These are phyloP conservation scores for Exserohilum rostratum DNA, from an alignment of 2,329 filamentous ascomycete genomes.

Conservation along the genomic window DNA sequence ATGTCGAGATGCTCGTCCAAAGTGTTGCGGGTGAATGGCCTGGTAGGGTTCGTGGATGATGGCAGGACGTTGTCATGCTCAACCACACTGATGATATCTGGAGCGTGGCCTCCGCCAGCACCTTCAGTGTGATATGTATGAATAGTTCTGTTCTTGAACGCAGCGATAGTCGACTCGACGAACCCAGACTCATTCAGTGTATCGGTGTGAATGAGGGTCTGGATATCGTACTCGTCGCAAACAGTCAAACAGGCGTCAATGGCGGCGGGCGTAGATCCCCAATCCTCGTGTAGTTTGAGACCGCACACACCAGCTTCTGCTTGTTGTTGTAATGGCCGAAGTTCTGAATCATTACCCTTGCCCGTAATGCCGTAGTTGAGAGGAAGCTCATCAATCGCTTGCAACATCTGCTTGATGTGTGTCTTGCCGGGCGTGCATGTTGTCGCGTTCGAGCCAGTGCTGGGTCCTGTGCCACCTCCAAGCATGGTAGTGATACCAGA, in stretches of 20 bases:
- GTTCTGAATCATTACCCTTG: constrained; percentile 86
- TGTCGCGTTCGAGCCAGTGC: constrained; percentile 86
- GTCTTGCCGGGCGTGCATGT: constrained; percentile 89
- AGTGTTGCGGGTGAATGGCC: constrained; percentile 89
- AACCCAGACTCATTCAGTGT: constrained; percentile 98
- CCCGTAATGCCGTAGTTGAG: constrained; percentile 90
- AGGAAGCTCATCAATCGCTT: constrained; percentile 80
- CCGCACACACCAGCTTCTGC: constrained; percentile 83
- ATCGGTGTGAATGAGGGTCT: constrained; percentile 94
- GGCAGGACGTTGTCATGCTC: constrained; percentile 88
- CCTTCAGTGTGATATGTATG: constrained; percentile 98
- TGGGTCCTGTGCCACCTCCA: constrained; percentile 91
- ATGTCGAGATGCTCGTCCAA: constrained; percentile 97
- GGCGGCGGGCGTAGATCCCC: constrained; percentile 87
- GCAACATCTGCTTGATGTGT: constrained; percentile 87
- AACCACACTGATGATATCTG: constrained; percentile 93
- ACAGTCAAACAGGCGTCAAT: constrained; percentile 82
- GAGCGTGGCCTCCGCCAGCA: constrained; percentile 91
- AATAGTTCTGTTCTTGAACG: constrained; percentile 85
- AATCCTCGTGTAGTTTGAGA: constrained; percentile 94
- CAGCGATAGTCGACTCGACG: constrained; percentile 86
- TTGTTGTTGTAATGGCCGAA: constrained; percentile 76
- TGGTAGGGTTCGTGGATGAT: constrained; percentile 88
- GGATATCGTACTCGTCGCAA: constrained; percentile 89
- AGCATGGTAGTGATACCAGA: constrained; percentile 90